Evolutionary conservation across 768 basidiomycete genomes (phyloP), one percentile per base, ranked within the genome.

Genomic region (Rubroboletus pulcherrimus): DNA sequence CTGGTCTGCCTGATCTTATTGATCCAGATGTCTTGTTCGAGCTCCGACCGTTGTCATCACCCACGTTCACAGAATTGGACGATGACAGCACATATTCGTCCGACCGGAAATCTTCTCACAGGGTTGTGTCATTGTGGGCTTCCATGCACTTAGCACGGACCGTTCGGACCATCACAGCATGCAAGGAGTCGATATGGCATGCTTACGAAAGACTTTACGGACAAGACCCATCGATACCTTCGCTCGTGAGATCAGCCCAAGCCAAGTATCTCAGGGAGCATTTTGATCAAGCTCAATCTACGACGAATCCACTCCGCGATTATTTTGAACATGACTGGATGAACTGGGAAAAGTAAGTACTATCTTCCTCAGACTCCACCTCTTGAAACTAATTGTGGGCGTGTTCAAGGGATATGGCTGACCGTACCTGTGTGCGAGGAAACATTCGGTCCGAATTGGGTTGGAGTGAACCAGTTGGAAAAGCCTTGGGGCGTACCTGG

Each of bases 111-210:
- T 64, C 61, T 52, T 66, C 66, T 40, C 56, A 68, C 59, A 60
- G 71, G 49, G 56, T 64, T 19, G 65, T 81, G 43, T 70, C 77
- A 17, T 71, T 74, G 21, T 82, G 79, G 72, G 76, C 77, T n/a
- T 71, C 78, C 29, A 84, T 91, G 80, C 87, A 89, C 65, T 75
- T 91, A 10, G 81, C 81, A 12, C 80, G 78, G 56, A 79, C 74
- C 29, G 79, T 89, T 9, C 76, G 75, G 31, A 80, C 79, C 19
- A 77, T 89, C 26, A 63, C 68, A 26, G 81, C 78, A 15, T 90
- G 87, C 73, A 87, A 87, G 63, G 86, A 87, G 39, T 81, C 84
- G 19, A 81, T 91, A 39, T 87, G 81, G 81, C 68, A 70, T 21
- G 84, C 85, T 66, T 90, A 88, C 65, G 70, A 80, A 43, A 73